Evolutionary conservation across 106 monocot genomes (phyloP), one percentile per base, ranked within the genome.

Genomic region (Apostasia shenzhenica): DNA sequence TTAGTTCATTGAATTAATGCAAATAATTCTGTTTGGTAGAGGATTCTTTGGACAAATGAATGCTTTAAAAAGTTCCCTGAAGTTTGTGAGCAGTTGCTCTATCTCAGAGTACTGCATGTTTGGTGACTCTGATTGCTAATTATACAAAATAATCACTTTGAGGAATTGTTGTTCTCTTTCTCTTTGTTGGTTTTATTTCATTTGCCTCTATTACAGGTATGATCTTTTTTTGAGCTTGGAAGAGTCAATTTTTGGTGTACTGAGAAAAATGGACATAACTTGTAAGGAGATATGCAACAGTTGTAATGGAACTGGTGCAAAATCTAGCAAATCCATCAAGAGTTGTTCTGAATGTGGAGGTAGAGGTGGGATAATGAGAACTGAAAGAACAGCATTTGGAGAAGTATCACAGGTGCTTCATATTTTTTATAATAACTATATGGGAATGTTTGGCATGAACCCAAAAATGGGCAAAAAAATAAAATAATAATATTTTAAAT

Each of bases 331-430:
- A 78, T 81, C 63, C 60, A 83, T 99, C 70, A 90, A 85, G 74
- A 43, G 72, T 50, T 99, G 99, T 60, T 67, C 61, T 6, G 81
- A 88, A 70, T 99, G 99, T 78, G 78, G 83, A 37, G 99, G 99
- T 53, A 84, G 83, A 70, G 99, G 99, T 60, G 66, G 78, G 46
- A 73, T 87, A 9, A 80, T 93, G 81, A 85, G 71, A 72, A 79
- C 84, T n/a, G 89, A 87, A 57, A 90, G 79, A 82, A 93, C 99
- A 68, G 90, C 87, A 57, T 87, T 93, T 83, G 99, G 99, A 68
- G 50, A 87, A 55, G 77, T 99, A 14, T 90, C 99, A 74, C 99
- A 93, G 90, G 99, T 99, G 48, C 65, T 3, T 10, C 6, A 48
- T 8, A 65, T 8, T 14, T 48, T 48, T 65, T 1, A 45, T 5